Base-by-base conservation (phyloP, 2,329 filamentous ascomycete species). In the Aspergillus ruber region DNA sequence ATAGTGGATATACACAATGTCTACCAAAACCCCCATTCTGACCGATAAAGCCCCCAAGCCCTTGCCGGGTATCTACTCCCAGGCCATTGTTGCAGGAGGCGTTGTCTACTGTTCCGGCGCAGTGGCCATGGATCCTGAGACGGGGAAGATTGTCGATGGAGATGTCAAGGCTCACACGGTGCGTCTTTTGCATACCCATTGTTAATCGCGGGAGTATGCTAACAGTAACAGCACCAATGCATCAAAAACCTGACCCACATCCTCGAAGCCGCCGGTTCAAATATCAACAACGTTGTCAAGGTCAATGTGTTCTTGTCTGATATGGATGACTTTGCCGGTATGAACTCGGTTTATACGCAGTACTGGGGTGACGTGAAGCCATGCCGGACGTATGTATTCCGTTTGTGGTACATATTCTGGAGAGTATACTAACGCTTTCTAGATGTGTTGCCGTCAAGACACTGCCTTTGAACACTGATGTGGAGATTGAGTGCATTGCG, bases 401-500 rank as follows among this genome's bases (percentile, higher is more conserved):
- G 17, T 15, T 15, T 27, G n/a, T 20, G 15, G 10, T 10, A 17
- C 4, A 23, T 20, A 18, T 23, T 8, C 13, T 13, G 8, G 17
- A 10, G n/a, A n/a, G 7, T 6, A 7, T 36, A 8, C 42, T 50
- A 17, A 48, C 29, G 9, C 3, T 2, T 8, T 17, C 23, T 50
- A 66, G 60, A 25, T 95, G 89, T 66, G 88, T 95, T 46, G 89
- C 89, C 4, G 90, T 94, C 55, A 90, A 93, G 78, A 83, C 87
- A 59, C 79, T 95, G 55, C 90, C 90, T 51, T 89, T 90, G 78
- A 83, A 84, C 48, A 89, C 90, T 38, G 84, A 89, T 50, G 83
- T 95, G 20, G 90, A 95, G 78, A 93, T 95, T 65, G 89, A 95
- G 78, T 87, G 83, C 66, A 86, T 93, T 74, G 89, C 89, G 48